Base-by-base conservation (phyloP, 2,329 filamentous ascomycete genomes). In the Cladophialophora yegresii region DNA sequence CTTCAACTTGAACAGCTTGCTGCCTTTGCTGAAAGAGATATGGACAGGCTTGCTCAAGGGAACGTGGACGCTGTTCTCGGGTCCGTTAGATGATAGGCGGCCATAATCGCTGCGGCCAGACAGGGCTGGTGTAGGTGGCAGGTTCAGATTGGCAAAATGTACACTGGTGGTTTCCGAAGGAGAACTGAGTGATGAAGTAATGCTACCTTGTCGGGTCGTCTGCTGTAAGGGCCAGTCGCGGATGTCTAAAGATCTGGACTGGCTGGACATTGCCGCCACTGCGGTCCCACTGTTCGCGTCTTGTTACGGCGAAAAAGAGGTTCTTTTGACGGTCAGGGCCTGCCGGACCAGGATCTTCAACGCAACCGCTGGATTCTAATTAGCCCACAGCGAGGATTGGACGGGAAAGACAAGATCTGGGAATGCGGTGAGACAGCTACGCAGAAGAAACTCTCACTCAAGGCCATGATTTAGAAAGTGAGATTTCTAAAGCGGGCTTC, bases 1-100 rank as follows among this genome's bases (percentile, higher is more conserved):
- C 57, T 73, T 75, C 30, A 79, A 62, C 61, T 77, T 77, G 71
- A 79, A 79, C 4, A 77, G 62, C 57, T 76, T 75, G 22, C 71
- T 73, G 49, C 73, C 75, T 53, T 76, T 76, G 22, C 76, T 70
- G 58, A 79, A 79, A 1, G 77, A 77, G 56, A 68, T 66, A 47
- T 58, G 40, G n/a, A 68, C 61, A 16, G 65, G 61, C 43, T 51
- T 63, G 40, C 32, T 54, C 47, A 68, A 47, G 12, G 61, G 63
- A 26, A 66, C 58, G 50, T 57, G 58, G 54, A 67, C 32, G 36
- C n/a, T 63, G 58, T 67, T 62, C 13, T 64, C 60, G 9, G 70
- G 40, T 33, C 70, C 62, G 64, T 67, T 69, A 62, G 65, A 63
- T 62, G 72, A 63, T 16, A 56, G 54, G 58, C 61, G 71, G 5